A percentile compares a stretch with the other conserved stretches of the same genome.
Conservation (phyloP, 2,329 filamentous ascomycete species). For the Lecanicillium sp. region DNA sequence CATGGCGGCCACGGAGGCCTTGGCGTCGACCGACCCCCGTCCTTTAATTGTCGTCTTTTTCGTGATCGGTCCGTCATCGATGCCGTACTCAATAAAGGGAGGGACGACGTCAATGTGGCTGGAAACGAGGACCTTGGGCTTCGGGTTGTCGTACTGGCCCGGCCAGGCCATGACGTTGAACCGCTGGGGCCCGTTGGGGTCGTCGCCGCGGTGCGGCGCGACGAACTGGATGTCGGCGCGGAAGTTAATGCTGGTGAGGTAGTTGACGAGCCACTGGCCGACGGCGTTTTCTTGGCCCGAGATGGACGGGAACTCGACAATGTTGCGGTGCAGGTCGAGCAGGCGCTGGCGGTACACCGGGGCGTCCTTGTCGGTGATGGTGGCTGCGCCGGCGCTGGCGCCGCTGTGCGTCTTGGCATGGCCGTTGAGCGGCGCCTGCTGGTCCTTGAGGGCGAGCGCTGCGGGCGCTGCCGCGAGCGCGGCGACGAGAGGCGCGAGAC, state of each 20-base stretch:
- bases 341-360: slow-evolving; percentile 44
- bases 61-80: slow-evolving; percentile 40
- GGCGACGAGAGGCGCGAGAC: not conserved
- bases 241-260: slow-evolving; percentile 49
- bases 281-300: slow-evolving; percentile 62
- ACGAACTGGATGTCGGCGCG: slow-evolving; percentile 37
- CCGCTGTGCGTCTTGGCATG: not conserved
- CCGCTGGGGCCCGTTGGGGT: slow-evolving; percentile 23
- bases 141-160: slow-evolving; percentile 36
- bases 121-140: slow-evolving; percentile 59
- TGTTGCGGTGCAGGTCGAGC: slow-evolving; percentile 65
- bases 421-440: not conserved
- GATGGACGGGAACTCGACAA: slow-evolving; percentile 70
- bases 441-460: not conserved
- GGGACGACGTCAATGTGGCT: slow-evolving; percentile 81
- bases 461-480: not conserved
- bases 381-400: not conserved
- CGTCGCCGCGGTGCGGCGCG: slow-evolving; percentile 24
- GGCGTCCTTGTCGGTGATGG: slow-evolving; percentile 18
- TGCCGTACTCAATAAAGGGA: slow-evolving; percentile 63
- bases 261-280: slow-evolving; percentile 61
- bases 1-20: slow-evolving; percentile 66
- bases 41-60: slow-evolving; percentile 55
- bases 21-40: slow-evolving; percentile 68
- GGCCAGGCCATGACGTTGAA: slow-evolving; percentile 75